Percentiles rank a stretch among this genome's conserved stretches.
Evolutionary conservation across 2,329 filamentous ascomycete species (phyloP).

Genomic region (Penicillium sp.): DNA sequence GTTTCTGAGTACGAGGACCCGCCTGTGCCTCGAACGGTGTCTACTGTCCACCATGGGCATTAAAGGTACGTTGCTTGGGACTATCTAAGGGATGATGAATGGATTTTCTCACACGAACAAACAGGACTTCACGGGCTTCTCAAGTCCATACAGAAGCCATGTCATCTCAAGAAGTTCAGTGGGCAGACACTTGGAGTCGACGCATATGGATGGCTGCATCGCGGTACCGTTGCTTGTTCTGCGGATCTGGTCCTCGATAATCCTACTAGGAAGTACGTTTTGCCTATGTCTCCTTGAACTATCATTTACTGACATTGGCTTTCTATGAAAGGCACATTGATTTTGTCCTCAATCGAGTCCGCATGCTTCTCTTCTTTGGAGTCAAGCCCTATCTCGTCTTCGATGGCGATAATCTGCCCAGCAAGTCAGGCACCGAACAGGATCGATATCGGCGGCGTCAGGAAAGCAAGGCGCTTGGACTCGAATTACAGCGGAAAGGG

Average conservation of each 20-base stretch:
- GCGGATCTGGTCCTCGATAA: slow-evolving; percentile 85
- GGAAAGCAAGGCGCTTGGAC: slow-evolving; percentile 68
- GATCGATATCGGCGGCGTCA: slow-evolving; percentile 71
- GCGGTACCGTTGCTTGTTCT: slow-evolving; percentile 84
- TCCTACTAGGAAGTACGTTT: slow-evolving; percentile 73
- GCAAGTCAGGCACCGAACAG: slow-evolving; percentile 82
- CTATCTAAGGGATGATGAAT: slow-evolving; percentile 1
- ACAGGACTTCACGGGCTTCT: slow-evolving; percentile 81
- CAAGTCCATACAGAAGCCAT: slow-evolving; percentile 92
- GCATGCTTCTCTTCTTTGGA: slow-evolving; percentile 90
- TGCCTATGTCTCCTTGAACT: not conserved
- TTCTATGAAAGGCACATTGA: slow-evolving; percentile 67
- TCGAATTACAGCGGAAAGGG: slow-evolving; percentile 77
- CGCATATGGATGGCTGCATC: slow-evolving; percentile 96
- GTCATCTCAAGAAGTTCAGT: slow-evolving; percentile 77
- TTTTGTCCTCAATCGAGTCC: slow-evolving; percentile 82
- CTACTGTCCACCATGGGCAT: slow-evolving; percentile 44
- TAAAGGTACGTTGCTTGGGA: slow-evolving; percentile 35
- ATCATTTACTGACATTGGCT: slow-evolving; percentile 20
- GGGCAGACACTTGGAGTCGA: slow-evolving; percentile 93
- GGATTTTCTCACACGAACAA: slow-evolving; percentile 5
- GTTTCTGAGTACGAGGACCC: slow-evolving; percentile 30
- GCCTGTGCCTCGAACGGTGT: slow-evolving; percentile 27
- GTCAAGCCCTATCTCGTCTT: slow-evolving; percentile 94
- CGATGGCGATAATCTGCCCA: slow-evolving; percentile 90